Base-by-base conservation (phyloP, 768 basidiomycete species). In the Paxillus ammoniavirescens region DNA sequence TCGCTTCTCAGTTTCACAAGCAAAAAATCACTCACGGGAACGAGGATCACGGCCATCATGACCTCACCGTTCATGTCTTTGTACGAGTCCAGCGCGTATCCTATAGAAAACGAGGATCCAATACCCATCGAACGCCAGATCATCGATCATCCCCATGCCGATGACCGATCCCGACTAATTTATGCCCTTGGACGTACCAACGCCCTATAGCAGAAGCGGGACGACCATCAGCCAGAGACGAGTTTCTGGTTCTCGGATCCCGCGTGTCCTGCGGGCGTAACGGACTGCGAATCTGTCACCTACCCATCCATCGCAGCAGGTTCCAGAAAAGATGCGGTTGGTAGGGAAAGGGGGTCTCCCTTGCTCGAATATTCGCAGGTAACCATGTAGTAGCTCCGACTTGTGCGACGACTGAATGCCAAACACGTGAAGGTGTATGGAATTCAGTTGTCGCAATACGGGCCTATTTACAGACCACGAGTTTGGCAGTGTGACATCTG, bases 191-290 rank as follows among this genome's bases (percentile, higher is more conserved):
- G 60, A 61, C 10, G 60, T 59, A 21, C 60, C 60, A 10, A 61
- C 59, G 23, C 59, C 59, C 60, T 59, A 60, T 36, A 63, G 48
- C 23, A 59, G 8, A 12, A 60, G 36, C 4, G 62, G 63, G 17
- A 63, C 55, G 28, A 63, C 38, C 59, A 63, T 57, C n/a, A 62
- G 59, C 62, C 62, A 63, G n/a, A 63, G 56, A 10, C 62, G 58
- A 38, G 63, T 55, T 33, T 63, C 62, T 8, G 62, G 62, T 35
- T 63, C 62, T 15, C 62, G 51, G 18, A 57, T 44, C 26, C 62
- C 62, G 23, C 9, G 21, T 8, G 54, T 60, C 31, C 50, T 49
- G 28, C 62, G 58, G 14, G 62, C 62, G 45, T 57, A 54, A 13
- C 46, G 49, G 47, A 63, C 61, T n/a, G 62, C 61, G 33, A 61